Evolutionary conservation across 2,329 filamentous ascomycete genomes (phyloP), one percentile per base, ranked within the genome.

Genomic region (Fusarium phyllophilum): DNA sequence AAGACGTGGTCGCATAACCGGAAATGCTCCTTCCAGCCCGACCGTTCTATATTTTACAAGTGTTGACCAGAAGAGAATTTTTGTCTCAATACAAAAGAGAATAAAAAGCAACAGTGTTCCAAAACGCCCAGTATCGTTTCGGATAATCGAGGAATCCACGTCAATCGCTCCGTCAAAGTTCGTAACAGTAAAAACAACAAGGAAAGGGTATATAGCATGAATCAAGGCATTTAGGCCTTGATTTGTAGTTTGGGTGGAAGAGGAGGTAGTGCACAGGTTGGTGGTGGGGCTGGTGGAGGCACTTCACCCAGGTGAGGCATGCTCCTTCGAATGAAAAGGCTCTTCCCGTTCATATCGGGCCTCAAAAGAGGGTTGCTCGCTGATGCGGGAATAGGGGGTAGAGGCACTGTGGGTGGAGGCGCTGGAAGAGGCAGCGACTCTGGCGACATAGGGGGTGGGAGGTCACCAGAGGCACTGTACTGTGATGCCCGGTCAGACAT

Each of bases 231-330:
- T 67, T 54, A 79, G n/a, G 68, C 69, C 51, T 62, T 74, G 55
- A 70, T 65, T 46, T 68, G 68, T 48, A 70, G 66, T 34, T 76
- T 79, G 20, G 74, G 66, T 9, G 87, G 88, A 44, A 89, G 83
- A 0, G 88, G 88, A 24, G 88, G 88, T 29, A 90, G 82, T 20
- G 88, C 87, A 72, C 85, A 85, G 17, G 82, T 89, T 31, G 88
- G 88, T 10, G 88, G 88, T 12, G 88, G 88, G 20, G 83, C 86
- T 22, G 85, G 87, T 4, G 88, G 88, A 36, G 87, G 87, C 2
- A 86, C 86, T 18, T 86, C 84, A 3, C 80, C 81, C 42, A 89
- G 80, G 33, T 88, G 86, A 11, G 87, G 85, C 84, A 89, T 84
- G 79, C 87, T 89, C 62, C 84, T 83, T 33, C 86, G 82, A 59